Percentiles rank a stretch among this genome's conserved stretches.
Conservation (phyloP, 2,329 filamentous ascomycete species). For the Pyrenochaeta sp. region DNA sequence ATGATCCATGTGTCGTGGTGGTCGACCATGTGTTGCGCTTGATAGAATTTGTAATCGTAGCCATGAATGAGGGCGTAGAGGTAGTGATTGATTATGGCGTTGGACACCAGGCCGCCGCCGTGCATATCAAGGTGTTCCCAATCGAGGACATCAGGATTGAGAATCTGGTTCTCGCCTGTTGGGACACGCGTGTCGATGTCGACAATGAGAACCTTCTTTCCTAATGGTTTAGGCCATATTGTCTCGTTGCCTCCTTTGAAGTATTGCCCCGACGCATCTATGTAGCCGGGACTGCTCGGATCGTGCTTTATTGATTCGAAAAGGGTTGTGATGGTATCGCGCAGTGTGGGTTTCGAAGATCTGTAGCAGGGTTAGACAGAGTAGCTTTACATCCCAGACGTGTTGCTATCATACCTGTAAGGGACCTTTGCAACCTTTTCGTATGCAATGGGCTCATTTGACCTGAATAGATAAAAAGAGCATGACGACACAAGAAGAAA, state of each 20-base stretch:
- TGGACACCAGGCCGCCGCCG: conserved; percentile 36
- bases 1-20: conserved; percentile 56
- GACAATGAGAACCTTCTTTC: conserved; percentile 37
- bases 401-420: conserved; percentile 12
- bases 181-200: conserved; percentile 42
- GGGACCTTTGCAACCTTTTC: conserved; percentile 9
- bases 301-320: conserved; percentile 27
- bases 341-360: conserved; percentile 11
- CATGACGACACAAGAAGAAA: conserved; percentile 18
- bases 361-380: conserved; percentile 5
- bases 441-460: conserved; percentile 6
- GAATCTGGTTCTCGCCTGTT: conserved; percentile 27
- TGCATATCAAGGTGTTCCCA: conserved; percentile 28
- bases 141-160: conserved; percentile 29
- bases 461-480: conserved; percentile 17
- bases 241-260: conserved; percentile 9
- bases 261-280: conserved; percentile 20
- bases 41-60: conserved; percentile 57
- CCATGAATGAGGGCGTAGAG: conserved; percentile 52
- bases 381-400: neutral
- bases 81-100: conserved; percentile 24
- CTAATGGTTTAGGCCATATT: conserved; percentile 33
- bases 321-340: conserved; percentile 22
- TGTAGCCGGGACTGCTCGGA: conserved; percentile 13
- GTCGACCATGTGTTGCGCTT: conserved; percentile 45